A percentile compares a stretch with the other conserved stretches of the same genome.
Conservation (phyloP, 257 asterid species). For the Solanum etuberosum region DNA sequence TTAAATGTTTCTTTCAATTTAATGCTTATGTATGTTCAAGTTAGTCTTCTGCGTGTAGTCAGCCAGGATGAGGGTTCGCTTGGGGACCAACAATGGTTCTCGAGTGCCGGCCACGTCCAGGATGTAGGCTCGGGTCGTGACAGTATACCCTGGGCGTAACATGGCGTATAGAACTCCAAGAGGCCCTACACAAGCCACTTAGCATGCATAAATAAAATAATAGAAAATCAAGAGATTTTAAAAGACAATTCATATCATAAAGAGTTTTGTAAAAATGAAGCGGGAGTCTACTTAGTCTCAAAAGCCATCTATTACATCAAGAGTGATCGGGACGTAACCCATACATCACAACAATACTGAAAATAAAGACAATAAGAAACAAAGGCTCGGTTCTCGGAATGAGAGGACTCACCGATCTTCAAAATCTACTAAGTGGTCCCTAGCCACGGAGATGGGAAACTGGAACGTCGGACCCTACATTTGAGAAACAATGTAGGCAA, state of each 20-base stretch:
- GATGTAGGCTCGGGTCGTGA: no score
- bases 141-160: not conserved
- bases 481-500: not conserved
- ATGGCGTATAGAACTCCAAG: not conserved
- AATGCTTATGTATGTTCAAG: no score
- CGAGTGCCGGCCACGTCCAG: no score
- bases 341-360: not conserved
- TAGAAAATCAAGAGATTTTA: not conserved
- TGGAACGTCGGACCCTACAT: not conserved
- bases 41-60: no score
- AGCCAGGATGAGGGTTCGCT: no score
- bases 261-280: not conserved
- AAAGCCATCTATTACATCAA: not conserved
- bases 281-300: not conserved
- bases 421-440: not conserved
- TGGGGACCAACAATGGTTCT: no score
- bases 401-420: not conserved
- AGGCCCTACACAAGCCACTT: not conserved
- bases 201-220: not conserved
- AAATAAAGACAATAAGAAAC: not conserved
- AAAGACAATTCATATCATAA: no score
- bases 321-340: not conserved
- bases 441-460: not conserved
- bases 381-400: not conserved
- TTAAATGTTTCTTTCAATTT: no score